phyloP scores from a whole-genome alignment of 2,329 filamentous ascomycete genomes.

The Fusarium nurragi region DNA sequence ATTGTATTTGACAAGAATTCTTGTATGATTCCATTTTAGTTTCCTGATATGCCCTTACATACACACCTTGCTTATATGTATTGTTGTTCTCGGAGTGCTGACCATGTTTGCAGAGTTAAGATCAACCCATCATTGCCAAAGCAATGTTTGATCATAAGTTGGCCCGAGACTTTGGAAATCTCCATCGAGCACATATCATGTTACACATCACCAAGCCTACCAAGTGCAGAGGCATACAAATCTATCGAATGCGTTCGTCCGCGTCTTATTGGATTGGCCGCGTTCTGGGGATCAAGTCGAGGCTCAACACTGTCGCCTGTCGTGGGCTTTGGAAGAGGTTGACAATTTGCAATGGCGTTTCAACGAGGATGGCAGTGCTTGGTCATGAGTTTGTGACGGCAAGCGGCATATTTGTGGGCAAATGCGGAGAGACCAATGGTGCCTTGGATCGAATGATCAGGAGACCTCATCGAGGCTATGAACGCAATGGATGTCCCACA shows the following conservation, averaged over 20 bases:
- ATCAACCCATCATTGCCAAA: neutral
- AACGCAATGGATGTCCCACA: neutral
- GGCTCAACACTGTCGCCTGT: rapidly evolving
- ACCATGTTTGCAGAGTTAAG: neutral
- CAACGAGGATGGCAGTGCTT: neutral
- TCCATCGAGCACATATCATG: neutral
- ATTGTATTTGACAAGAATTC: slow-evolving; percentile 57
- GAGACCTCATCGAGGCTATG: neutral
- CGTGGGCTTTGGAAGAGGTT: rapidly evolving
- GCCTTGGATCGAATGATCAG: neutral
- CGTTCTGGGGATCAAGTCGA: neutral
- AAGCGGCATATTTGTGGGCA: neutral
- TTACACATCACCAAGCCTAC: rapidly evolving
- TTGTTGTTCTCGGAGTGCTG: slow-evolving; percentile 2
- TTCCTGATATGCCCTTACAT: slow-evolving; percentile 43
- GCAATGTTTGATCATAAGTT: neutral
- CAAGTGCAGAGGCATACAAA: neutral
- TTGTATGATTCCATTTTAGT: slow-evolving; percentile 50
- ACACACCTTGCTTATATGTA: neutral
- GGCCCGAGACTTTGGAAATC: neutral
- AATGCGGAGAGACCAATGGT: neutral
- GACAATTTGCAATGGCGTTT: neutral
- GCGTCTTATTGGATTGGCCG: neutral
- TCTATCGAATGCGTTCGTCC: too few relatives aligned
- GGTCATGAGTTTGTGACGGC: neutral